Conservation (phyloP, 805 yeast genomes). For the Brettanomyces nanus region DNA sequence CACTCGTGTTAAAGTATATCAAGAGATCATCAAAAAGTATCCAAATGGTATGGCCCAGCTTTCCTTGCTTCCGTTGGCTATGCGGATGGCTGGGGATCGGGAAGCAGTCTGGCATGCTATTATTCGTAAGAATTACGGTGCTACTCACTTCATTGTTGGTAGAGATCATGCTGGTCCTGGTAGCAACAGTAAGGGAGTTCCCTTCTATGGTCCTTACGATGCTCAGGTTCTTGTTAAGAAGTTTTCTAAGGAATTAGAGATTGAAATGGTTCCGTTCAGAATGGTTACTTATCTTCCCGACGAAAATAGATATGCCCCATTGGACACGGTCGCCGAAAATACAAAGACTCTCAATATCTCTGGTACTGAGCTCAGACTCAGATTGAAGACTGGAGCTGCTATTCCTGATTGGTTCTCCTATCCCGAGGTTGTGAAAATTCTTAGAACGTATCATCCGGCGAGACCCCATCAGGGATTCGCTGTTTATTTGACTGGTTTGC, state of each 20-base stretch:
- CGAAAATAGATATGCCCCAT: slow-evolving; percentile 90
- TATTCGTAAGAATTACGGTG: slow-evolving; percentile 93
- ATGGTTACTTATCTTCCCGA: slow-evolving; percentile 96
- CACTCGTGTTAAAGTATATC: slow-evolving; percentile 92
- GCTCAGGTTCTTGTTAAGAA: slow-evolving; percentile 84
- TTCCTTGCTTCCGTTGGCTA: slow-evolving; percentile 85
- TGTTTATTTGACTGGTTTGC: slow-evolving; percentile 52
- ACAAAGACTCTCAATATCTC: slow-evolving; percentile 76
- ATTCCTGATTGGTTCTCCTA: slow-evolving; percentile 97
- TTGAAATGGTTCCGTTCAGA: slow-evolving; percentile 91
- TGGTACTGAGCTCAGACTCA: slow-evolving; percentile 89
- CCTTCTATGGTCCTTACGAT: slow-evolving; percentile 94
- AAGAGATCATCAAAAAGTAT: slow-evolving; percentile 84
- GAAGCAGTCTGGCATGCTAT: slow-evolving; percentile 99
- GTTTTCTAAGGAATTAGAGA: slow-evolving; percentile 69
- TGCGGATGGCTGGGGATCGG: slow-evolving; percentile 99
- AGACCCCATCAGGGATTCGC: slow-evolving; percentile 86
- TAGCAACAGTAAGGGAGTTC: slow-evolving; percentile 74
- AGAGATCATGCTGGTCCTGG: slow-evolving; percentile 99
- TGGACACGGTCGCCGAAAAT: slow-evolving; percentile 77
- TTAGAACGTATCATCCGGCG: slow-evolving; percentile 91
- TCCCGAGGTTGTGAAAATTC: slow-evolving; percentile 88
- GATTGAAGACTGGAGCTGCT: slow-evolving; percentile 75
- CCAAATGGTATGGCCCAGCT: slow-evolving; percentile 91
- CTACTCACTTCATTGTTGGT: slow-evolving; percentile 94